phyloP scores from a whole-genome alignment of 2,329 filamentous ascomycete genomes.

The Stemphylium beticola region DNA sequence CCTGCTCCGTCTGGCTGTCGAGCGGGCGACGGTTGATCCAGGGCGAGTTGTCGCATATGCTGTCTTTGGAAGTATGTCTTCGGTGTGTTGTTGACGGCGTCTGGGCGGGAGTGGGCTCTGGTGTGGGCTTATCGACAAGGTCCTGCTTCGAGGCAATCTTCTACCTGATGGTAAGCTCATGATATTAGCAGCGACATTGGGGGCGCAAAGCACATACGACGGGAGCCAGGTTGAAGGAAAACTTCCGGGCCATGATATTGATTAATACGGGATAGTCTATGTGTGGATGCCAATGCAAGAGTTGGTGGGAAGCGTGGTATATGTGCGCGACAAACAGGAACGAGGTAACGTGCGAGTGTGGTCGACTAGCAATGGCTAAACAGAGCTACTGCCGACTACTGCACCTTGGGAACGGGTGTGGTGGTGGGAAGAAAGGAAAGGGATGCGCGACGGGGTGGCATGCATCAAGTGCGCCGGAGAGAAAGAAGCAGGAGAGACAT shows the following conservation, averaged over 20 bases:
- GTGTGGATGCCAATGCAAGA: background rate
- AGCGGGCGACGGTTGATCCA: conserved; percentile 54
- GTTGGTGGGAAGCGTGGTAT: background rate
- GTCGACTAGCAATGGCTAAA: conserved; percentile 15
- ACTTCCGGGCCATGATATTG: conserved; percentile 51
- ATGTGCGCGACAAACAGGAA: background rate
- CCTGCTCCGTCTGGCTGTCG: conserved; percentile 50
- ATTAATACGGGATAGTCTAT: background rate
- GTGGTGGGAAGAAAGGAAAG: background rate
- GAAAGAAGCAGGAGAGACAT: conserved; percentile 4
- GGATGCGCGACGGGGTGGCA: conserved; percentile 1
- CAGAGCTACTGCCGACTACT: conserved; percentile 8
- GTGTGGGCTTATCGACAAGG: conserved; percentile 35
- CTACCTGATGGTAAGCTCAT: conserved; percentile 22
- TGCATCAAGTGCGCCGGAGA: background rate
- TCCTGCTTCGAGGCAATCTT: conserved; percentile 45
- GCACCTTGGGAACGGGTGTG: background rate
- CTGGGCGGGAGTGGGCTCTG: conserved; percentile 28
- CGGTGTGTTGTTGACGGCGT: conserved; percentile 19
- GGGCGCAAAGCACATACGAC: conserved; percentile 41
- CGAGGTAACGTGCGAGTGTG: conserved; percentile 4
- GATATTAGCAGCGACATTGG: background rate
- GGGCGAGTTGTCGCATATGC: conserved; percentile 47
- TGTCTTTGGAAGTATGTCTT: conserved; percentile 39
- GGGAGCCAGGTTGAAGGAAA: conserved; percentile 53